Percentiles rank a stretch among this genome's conserved stretches.
Evolutionary conservation across 192 early-diverging fungal genomes (phyloP).

Genomic region (Chytriomyces sp.): DNA sequence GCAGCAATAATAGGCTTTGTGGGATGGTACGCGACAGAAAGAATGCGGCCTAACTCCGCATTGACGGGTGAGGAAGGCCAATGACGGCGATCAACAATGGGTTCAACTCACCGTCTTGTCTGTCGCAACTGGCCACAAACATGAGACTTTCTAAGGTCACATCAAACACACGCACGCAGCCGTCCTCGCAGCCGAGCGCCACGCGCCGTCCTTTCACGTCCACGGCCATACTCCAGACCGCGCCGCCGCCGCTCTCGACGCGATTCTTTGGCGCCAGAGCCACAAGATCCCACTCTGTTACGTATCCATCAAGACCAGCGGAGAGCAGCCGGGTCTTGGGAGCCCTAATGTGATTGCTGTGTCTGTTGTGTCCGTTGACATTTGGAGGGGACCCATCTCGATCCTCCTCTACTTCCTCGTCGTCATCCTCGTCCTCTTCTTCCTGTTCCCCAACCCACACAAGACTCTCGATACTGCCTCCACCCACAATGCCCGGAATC

Average conservation of each 20-base stretch:
- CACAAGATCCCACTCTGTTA: slow-evolving; percentile 85
- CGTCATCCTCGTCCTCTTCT: slow-evolving; percentile 67
- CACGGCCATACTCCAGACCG: slow-evolving; percentile 90
- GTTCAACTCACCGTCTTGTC: slow-evolving; percentile 26
- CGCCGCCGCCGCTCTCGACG: slow-evolving; percentile 83
- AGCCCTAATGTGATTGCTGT: too few species aligned
- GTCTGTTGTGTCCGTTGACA: neutral
- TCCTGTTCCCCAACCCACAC: slow-evolving; percentile 73
- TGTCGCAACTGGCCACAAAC: slow-evolving; percentile 16
- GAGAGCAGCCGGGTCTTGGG: slow-evolving; percentile 80
- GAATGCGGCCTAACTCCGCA: slow-evolving; percentile 58
- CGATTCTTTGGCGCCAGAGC: slow-evolving; percentile 51
- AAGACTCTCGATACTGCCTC: slow-evolving; percentile 73
- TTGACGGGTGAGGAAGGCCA: neutral
- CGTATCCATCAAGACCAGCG: slow-evolving; percentile 81
- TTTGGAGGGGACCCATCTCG: slow-evolving; percentile 62
- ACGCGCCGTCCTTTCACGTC: slow-evolving; percentile 33
- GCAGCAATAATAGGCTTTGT: slow-evolving; percentile 72
- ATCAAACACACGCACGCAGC: slow-evolving; percentile 83
- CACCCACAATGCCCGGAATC: slow-evolving; percentile 76
- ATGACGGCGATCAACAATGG: neutral
- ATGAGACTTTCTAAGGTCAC: slow-evolving; percentile 65
- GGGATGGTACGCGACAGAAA: slow-evolving; percentile 85
- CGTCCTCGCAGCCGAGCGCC: slow-evolving; percentile 94
- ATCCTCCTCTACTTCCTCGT: slow-evolving; percentile 55